Percentiles rank a stretch among this genome's conserved stretches.
Evolutionary conservation across 371 early-diverging fungal genomes (phyloP).

Genomic region (Phascolomyces articulosus): DNA sequence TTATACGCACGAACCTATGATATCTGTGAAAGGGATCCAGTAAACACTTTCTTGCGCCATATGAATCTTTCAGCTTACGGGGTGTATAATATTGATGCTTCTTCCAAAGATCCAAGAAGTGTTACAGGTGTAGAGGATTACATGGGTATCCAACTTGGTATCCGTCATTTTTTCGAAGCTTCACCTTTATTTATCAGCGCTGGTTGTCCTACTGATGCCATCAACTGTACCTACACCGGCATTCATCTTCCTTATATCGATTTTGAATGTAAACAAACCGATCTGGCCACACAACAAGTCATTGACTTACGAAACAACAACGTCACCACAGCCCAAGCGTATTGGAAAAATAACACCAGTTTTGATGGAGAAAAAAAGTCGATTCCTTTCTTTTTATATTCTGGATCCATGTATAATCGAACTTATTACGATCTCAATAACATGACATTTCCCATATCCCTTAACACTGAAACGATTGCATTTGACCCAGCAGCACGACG

Average conservation of each 20-base stretch:
- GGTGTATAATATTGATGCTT: not conserved
- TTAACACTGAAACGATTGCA: not conserved
- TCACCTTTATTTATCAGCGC: not conserved
- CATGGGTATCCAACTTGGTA: not conserved
- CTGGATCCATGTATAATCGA: conserved; percentile 28
- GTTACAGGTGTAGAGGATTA: not conserved
- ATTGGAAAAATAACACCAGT: not conserved
- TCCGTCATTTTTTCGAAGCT: not conserved
- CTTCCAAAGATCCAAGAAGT: not conserved
- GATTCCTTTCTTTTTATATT: conserved; percentile 15
- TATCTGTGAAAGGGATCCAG: not conserved
- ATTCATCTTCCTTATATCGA: not conserved
- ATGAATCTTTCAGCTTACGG: not conserved
- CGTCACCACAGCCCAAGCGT: not conserved
- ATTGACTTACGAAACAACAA: not conserved
- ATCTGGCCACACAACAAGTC: not conserved
- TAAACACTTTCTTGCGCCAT: not conserved
- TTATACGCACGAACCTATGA: conserved; percentile 2
- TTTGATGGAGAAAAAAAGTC: not conserved
- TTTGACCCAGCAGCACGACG: conserved; percentile 20
- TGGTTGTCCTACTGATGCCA: not conserved
- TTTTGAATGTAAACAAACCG: not conserved
- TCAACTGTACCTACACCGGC: conserved; percentile 8
- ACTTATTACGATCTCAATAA: conserved; percentile 27
- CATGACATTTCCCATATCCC: conserved; percentile 15